phyloP scores from a whole-genome alignment of 768 basidiomycete genomes.

The Sarcomyxa edulis region DNA sequence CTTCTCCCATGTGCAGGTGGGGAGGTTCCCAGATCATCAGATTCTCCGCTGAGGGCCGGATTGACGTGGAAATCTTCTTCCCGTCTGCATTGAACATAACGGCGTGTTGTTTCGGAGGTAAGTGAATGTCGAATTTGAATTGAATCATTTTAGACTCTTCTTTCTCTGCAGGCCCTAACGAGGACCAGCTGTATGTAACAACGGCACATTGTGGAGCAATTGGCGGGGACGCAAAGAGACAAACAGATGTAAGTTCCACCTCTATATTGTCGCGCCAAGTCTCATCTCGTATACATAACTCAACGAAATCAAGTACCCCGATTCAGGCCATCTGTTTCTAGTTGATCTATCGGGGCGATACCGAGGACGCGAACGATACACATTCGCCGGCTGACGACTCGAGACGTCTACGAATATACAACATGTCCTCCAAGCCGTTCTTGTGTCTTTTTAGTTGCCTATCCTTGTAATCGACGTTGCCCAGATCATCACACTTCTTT shows the following conservation, averaged over 20 bases:
- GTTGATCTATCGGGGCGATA: conserved; percentile 42
- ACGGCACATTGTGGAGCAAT: conserved; percentile 57
- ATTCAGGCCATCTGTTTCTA: conserved; percentile 51
- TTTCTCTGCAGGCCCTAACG: conserved; percentile 39
- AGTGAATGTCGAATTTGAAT: too few species aligned
- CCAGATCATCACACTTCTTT: too few species aligned
- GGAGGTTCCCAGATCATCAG: conserved; percentile 56
- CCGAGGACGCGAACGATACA: conserved; percentile 20
- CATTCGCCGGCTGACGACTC: conserved; percentile 29
- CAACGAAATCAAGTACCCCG: conserved; percentile 48
- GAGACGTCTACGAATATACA: too few species aligned
- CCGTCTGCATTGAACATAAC: conserved; percentile 63
- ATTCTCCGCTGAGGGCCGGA: conserved; percentile 45
- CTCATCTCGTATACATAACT: too few species aligned
- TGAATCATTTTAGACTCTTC: too few species aligned
- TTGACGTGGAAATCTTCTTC: conserved; percentile 53
- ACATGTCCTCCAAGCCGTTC: too few species aligned
- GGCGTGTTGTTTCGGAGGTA: conserved; percentile 67
- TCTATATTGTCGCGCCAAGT: too few species aligned
- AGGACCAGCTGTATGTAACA: conserved; percentile 62
- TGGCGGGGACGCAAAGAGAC: conserved; percentile 46
- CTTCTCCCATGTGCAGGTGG: conserved; percentile 55
- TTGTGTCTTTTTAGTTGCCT: too few species aligned
- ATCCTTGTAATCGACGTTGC: too few species aligned
- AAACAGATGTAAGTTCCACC: too few species aligned